Evolutionary conservation across 2,329 filamentous ascomycete genomes (phyloP).

Genomic region (Penicillium sp.): DNA sequence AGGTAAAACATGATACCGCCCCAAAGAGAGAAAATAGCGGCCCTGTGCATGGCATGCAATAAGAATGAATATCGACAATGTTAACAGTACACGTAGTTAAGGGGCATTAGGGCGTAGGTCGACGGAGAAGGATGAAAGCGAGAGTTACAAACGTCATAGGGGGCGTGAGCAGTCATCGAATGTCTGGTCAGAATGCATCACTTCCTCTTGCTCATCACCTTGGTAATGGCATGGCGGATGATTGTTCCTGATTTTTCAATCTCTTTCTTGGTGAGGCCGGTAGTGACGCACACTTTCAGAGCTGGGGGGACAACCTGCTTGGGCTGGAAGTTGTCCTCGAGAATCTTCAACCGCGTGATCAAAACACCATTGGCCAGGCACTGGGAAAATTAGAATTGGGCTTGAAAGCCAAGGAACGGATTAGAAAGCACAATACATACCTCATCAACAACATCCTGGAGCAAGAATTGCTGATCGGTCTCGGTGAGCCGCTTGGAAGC

Average conservation of each 20-base stretch:
- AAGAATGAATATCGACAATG: conserved; percentile 24
- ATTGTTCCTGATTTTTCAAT: conserved; percentile 87
- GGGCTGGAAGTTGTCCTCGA: conserved; percentile 62
- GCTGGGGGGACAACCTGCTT: conserved; percentile 72
- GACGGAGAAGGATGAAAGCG: conserved; percentile 10
- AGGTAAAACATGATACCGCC: conserved; percentile 12
- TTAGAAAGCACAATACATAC: conserved; percentile 50
- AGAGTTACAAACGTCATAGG: conserved; percentile 18
- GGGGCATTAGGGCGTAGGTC: conserved; percentile 22
- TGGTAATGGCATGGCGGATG: conserved; percentile 89
- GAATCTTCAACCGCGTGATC: conserved; percentile 78
- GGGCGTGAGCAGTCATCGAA: conserved; percentile 25
- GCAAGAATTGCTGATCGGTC: conserved; percentile 75
- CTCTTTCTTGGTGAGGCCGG: conserved; percentile 85
- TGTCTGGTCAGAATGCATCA: conserved; percentile 26
- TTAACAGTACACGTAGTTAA: conserved; percentile 23
- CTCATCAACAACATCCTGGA: conserved; percentile 96
- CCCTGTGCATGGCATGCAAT: conserved; percentile 24
- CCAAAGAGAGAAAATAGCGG: conserved; percentile 13
- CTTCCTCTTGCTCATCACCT: conserved; percentile 66
- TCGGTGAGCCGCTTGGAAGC: conserved; percentile 62
- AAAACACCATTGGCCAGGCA: conserved; percentile 81
- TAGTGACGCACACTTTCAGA: conserved; percentile 87
- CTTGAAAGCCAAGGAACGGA: neutral
- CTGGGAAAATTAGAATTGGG: conserved; percentile 45